Percentiles rank a stretch among this genome's conserved stretches.
Conservation (phyloP, 371 early-diverging fungal genomes). For the Quaeritorhiza haematococci region DNA sequence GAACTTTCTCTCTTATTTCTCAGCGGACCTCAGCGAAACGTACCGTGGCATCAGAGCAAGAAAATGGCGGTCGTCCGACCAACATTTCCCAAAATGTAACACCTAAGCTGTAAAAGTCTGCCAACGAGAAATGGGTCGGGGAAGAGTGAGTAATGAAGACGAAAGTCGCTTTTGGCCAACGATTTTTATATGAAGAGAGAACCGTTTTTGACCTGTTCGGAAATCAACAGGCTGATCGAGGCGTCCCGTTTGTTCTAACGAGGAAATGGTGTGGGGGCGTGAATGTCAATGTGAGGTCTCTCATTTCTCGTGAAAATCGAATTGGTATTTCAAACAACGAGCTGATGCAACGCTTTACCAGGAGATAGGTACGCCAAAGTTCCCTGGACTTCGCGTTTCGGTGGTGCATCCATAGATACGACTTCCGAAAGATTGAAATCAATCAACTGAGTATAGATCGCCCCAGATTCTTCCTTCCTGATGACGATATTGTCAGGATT, state of each 20-base stretch:
- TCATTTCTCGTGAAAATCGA: no score
- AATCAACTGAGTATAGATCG: constrained; percentile 24
- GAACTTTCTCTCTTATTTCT: not conserved
- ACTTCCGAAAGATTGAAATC: constrained; percentile 35
- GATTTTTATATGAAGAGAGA: not conserved
- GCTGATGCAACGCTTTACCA: constrained; percentile 14
- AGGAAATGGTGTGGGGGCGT: no score
- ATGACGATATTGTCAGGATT: constrained; percentile 41
- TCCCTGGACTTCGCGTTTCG: constrained; percentile 1
- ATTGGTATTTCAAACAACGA: no score
- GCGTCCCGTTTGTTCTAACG: constrained; percentile 41
- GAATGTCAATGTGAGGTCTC: no score
- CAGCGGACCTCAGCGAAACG: not conserved
- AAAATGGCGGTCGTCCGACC: constrained; percentile 30
- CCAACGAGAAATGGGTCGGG: not conserved
- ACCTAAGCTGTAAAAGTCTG: constrained; percentile 44
- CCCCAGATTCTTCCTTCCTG: not conserved
- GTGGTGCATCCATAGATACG: no score
- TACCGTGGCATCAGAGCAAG: constrained; percentile 33
- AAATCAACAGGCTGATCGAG: constrained; percentile 30
- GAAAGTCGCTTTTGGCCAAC: no score
- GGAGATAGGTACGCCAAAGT: constrained; percentile 31
- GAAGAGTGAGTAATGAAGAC: no score
- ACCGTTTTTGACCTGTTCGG: constrained; percentile 23
- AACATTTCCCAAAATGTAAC: constrained; percentile 41